Conservation (phyloP, 2,329 filamentous ascomycete species). For the Hortaea werneckii region DNA sequence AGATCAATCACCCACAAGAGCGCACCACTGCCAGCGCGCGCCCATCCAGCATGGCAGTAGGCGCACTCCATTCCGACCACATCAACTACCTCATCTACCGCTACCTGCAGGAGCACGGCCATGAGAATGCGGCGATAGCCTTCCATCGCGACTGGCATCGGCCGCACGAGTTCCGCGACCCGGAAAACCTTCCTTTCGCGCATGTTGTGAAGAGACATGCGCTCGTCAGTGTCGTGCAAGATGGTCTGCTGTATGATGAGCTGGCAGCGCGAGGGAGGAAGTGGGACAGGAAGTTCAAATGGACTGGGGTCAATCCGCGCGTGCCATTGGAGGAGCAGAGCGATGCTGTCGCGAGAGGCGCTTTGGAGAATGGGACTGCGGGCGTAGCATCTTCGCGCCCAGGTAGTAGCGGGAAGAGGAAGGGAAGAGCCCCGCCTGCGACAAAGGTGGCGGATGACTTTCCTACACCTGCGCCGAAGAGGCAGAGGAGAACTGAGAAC, state of each 20-base stretch:
- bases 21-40: background rate
- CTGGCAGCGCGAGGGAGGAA: conserved; percentile 16
- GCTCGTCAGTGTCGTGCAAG: conserved; percentile 52
- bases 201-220: conserved; percentile 48
- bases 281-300: conserved; percentile 16
- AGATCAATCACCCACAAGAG: too few relatives aligned
- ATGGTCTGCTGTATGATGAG: conserved; percentile 45
- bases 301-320: conserved; percentile 14
- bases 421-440: conserved; percentile 7
- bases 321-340: conserved; percentile 13
- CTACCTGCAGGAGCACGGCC: conserved; percentile 36
- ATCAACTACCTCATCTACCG: conserved; percentile 62
- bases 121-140: conserved; percentile 38
- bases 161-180: conserved; percentile 33
- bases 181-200: conserved; percentile 52
- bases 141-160: conserved; percentile 54
- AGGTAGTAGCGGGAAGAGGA: conserved; percentile 11
- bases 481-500: conserved; percentile 23
- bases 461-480: conserved; percentile 22
- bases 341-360: background rate
- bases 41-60: background rate
- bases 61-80: conserved; percentile 47
- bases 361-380: background rate
- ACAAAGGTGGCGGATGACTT: conserved; percentile 21
- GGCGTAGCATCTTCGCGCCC: conserved; percentile 5